Evolutionary conservation across 164 flowering plant species (phyloP).

Genomic region (Nelumbo lutea): DNA sequence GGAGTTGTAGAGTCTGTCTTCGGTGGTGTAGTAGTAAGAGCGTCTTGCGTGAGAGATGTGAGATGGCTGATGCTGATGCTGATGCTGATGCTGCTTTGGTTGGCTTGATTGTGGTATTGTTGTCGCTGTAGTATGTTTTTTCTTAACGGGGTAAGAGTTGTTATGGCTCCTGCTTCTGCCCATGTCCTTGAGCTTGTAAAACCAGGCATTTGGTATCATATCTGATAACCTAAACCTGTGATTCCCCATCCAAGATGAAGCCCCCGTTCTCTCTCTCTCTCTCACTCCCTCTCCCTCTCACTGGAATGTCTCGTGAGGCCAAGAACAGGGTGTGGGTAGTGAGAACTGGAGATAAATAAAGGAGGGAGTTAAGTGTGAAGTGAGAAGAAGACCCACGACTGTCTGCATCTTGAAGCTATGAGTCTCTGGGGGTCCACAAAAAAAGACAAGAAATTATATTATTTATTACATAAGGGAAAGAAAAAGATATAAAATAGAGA

Average conservation of each 20-base stretch:
- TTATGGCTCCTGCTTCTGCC: conserved; percentile 27
- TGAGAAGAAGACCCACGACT: not conserved
- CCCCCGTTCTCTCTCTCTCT: conserved; percentile 6
- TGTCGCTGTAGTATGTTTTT: conserved; percentile 21
- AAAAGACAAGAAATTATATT: not conserved
- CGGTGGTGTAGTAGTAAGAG: conserved; percentile 53
- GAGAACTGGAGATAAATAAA: not conserved
- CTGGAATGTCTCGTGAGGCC: no score
- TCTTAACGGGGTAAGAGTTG: conserved; percentile 17
- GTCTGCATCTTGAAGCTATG: not conserved
- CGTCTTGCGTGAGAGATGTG: conserved; percentile 33
- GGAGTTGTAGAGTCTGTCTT: conserved; percentile 19
- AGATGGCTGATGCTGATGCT: not conserved
- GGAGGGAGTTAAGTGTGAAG: not conserved
- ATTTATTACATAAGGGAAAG: no score
- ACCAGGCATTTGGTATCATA: conserved; percentile 85
- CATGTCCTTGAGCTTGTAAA: conserved; percentile 72
- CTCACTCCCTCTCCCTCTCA: no score
- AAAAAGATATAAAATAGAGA: no score
- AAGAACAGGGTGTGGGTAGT: not conserved
- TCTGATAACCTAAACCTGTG: conserved; percentile 65
- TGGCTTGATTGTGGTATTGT: conserved; percentile 4
- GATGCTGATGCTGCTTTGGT: conserved; percentile 3
- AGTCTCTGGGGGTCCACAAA: not conserved
- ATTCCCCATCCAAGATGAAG: conserved; percentile 48